These are phyloP conservation scores for Clavispora phyllophila DNA, from an alignment of 805 yeast species.

Conservation along the genomic window DNA sequence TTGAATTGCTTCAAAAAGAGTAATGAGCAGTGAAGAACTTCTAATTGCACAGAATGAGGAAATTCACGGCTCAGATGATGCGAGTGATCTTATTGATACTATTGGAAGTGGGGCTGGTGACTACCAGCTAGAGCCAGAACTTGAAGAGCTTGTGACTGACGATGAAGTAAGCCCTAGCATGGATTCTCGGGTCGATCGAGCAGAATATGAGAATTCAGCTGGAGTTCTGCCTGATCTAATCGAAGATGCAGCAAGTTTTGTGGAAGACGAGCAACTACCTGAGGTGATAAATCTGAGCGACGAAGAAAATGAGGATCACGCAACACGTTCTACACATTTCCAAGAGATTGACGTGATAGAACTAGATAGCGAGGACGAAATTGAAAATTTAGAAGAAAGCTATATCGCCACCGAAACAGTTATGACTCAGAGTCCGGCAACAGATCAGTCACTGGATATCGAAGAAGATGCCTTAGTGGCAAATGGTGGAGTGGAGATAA, in stretches of 20 bases:
- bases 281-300: not conserved
- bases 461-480: no score
- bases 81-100: not conserved
- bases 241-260: not conserved
- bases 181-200: not conserved
- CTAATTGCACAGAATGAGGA: not conserved
- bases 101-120: not conserved
- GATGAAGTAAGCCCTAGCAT: not conserved
- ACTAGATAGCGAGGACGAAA: slow-evolving; percentile 21
- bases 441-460: not conserved
- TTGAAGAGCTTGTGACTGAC: not conserved
- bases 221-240: not conserved
- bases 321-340: not conserved
- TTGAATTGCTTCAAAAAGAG: not conserved
- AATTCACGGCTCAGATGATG: not conserved
- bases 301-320: not conserved
- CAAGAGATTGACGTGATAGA: slow-evolving; percentile 7
- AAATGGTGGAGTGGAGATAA: slow-evolving; percentile 7
- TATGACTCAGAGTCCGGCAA: not conserved
- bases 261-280: not conserved
- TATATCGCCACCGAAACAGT: not conserved
- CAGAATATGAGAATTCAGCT: not conserved
- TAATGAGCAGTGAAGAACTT: not conserved
- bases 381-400: slow-evolving; percentile 21
- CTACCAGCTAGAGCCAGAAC: not conserved